Conservation (phyloP, 768 basidiomycete genomes). For the Termitomyces sp. region DNA sequence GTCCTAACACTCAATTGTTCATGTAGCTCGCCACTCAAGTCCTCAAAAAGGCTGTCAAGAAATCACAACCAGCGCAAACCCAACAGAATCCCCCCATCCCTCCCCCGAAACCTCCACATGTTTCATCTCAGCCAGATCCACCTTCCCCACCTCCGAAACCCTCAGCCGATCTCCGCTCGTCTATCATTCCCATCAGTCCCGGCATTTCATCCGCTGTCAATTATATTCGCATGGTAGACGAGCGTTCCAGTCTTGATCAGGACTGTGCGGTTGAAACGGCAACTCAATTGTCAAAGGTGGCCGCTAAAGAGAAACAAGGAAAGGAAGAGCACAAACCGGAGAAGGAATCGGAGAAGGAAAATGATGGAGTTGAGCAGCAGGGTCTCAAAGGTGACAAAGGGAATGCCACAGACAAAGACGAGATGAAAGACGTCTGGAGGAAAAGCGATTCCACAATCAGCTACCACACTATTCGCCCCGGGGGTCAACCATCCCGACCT, state of each 20-base stretch:
- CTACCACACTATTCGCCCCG: conserved; percentile 63
- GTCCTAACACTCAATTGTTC: conserved; percentile 26
- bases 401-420: conserved; percentile 21
- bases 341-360: conserved; percentile 1
- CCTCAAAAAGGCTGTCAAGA: conserved; percentile 21
- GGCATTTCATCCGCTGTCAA: conserved; percentile 53
- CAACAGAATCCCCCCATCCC: conserved; percentile 6
- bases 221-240: conserved; percentile 39
- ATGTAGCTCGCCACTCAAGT: conserved; percentile 42
- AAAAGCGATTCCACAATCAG: conserved; percentile 83
- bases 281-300: not conserved
- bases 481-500: conserved; percentile 55
- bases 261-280: not conserved
- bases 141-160: conserved; percentile 4
- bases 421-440: conserved; percentile 67
- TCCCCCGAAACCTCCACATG: conserved; percentile 14
- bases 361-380: conserved; percentile 1
- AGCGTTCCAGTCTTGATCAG: conserved; percentile 1
- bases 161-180: conserved; percentile 33
- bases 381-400: not conserved
- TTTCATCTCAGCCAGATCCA: not conserved
- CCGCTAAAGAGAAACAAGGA: conserved; percentile 3
- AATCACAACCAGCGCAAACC: not conserved
- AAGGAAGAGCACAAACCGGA: conserved; percentile 15
- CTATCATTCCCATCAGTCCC: conserved; percentile 52